Percentiles rank a stretch among this genome's conserved stretches.
phyloP scores from a whole-genome alignment of 2,329 filamentous ascomycete genomes.

The Cytospora chrysosperma region DNA sequence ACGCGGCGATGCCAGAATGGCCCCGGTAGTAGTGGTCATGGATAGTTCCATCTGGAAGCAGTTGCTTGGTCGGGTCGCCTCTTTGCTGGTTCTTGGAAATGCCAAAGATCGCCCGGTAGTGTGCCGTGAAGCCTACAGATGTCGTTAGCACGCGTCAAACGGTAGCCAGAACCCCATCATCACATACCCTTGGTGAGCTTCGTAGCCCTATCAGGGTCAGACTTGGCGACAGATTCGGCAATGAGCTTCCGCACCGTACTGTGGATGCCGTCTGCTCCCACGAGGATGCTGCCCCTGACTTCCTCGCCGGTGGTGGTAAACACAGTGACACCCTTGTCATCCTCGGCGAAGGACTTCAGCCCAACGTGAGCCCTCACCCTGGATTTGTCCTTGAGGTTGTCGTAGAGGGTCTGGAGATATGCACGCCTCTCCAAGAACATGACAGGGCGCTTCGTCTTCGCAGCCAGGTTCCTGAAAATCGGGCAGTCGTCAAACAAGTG shows the following conservation, averaged over 20 bases:
- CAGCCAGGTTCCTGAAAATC: slow-evolving; percentile 16
- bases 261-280: slow-evolving; percentile 25
- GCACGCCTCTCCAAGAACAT: slow-evolving; percentile 20
- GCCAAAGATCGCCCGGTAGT: slow-evolving; percentile 19
- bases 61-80: background rate
- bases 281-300: slow-evolving; percentile 24
- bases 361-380: slow-evolving; percentile 17
- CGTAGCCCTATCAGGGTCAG: background rate
- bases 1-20: slow-evolving; percentile 13
- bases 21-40: slow-evolving; percentile 23
- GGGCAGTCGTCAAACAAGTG: slow-evolving; percentile 22
- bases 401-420: slow-evolving; percentile 22
- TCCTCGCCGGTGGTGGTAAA: slow-evolving; percentile 22
- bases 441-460: slow-evolving; percentile 4
- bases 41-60: slow-evolving; percentile 5
- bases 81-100: slow-evolving; percentile 12
- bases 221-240: background rate
- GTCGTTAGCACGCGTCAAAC: background rate
- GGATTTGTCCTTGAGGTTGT: slow-evolving; percentile 22
- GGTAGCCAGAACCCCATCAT: too few relatives aligned
- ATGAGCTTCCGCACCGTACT: slow-evolving; percentile 13
- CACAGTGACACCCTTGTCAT: slow-evolving; percentile 23
- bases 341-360: slow-evolving; percentile 20
- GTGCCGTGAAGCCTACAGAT: slow-evolving; percentile 1
- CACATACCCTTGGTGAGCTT: background rate